Base-by-base conservation (phyloP, 2,329 filamentous ascomycete genomes). In the Keithomyces neogunnii region DNA sequence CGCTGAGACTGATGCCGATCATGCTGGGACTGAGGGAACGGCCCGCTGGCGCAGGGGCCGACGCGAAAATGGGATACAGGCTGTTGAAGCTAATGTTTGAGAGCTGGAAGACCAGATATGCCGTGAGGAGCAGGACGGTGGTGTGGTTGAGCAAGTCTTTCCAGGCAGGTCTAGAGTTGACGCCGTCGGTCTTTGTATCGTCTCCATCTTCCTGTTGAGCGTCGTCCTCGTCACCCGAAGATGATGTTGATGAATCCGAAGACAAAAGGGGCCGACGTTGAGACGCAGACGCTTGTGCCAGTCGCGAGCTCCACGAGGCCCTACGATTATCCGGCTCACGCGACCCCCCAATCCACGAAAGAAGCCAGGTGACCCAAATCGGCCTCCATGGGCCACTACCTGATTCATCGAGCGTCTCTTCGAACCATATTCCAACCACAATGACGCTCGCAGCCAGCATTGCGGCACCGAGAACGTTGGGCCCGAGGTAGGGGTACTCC, bases 51-150 rank as follows among this genome's bases (percentile, higher is more conserved):
- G 83, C 75, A 1, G 78, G 68, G 0, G 86, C 83, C 50, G 91
- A 84, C 1, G 86, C 88, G 60, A 97, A 99, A 50, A 97, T 92
- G 1, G 93, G 93, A 61, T 95, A 99, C 0, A 99, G 74, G 19
- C 89, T 92, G 69, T 96, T 96, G 77, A 91, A 99, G 3, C 89
- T 90, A 57, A 96, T 89, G 66, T 97, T 97, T 54, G 88, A 85
- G 4, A 99, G 77, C 62, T 96, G 91, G 64, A 97, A 99, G 47
- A 97, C 85, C 43, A 96, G 80, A 63, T 96, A 97, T 0, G 91
- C 95, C 49, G 81, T 66, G 5, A 99, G 78, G 0, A 99, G 78
- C 3, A 95, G 73, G 10, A 96, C 66, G 0, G 90, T 96, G 53
- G 93, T 90, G 52, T 84, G 78, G 61, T 88, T 95, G 48, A 92